Conservation (phyloP, 208 protist species). For the Entamoeba nuttalli region DNA sequence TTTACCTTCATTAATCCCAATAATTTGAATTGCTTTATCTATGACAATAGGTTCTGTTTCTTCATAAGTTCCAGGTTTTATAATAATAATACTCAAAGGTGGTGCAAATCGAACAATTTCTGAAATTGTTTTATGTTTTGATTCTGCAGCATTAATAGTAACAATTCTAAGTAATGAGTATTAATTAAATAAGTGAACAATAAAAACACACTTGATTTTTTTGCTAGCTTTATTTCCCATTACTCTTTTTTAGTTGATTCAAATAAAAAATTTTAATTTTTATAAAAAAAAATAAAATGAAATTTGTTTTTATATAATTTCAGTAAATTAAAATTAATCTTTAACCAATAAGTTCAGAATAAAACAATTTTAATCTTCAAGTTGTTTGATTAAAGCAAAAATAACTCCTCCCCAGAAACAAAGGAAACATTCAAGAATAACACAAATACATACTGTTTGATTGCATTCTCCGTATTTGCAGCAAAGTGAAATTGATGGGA, state of each 20-base stretch:
- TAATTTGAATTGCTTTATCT: not conserved
- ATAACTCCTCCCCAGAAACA: not conserved
- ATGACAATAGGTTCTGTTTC: not conserved
- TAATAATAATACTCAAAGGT: not conserved
- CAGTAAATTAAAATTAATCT: too few species aligned
- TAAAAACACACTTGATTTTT: not conserved
- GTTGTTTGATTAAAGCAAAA: not conserved
- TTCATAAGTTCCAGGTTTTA: not conserved
- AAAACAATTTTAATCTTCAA: not conserved
- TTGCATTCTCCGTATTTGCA: not conserved
- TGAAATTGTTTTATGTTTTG: not conserved
- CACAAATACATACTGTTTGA: not conserved
- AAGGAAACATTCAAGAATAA: not conserved
- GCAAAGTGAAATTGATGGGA: not conserved
- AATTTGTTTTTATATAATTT: too few species aligned
- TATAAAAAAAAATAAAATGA: too few species aligned
- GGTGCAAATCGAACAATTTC: not conserved
- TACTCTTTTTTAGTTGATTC: too few species aligned
- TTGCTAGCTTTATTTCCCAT: not conserved
- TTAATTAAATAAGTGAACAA: too few species aligned
- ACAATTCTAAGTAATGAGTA: not conserved
- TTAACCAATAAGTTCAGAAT: too few species aligned
- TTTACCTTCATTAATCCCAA: not conserved
- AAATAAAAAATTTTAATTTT: too few species aligned
- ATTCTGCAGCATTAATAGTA: not conserved